These are phyloP conservation scores for Neurospora tetraspora DNA, from an alignment of 495 filamentous ascomycete species.

Conservation along the genomic window DNA sequence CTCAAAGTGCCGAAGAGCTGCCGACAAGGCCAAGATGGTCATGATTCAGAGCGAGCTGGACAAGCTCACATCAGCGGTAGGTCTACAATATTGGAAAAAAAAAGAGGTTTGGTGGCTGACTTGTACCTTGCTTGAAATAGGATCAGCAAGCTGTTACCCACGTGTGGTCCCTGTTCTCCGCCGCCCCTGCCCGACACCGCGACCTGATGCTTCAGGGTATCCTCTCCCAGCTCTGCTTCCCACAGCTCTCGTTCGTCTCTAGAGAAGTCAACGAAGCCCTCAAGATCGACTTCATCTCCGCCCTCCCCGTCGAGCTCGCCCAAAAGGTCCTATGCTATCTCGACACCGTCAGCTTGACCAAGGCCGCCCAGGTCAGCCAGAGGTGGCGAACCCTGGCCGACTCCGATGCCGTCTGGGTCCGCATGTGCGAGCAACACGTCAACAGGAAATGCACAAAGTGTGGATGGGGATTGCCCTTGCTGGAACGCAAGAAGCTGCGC, in stretches of 20 bases:
- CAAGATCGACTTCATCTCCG: constrained; percentile 87
- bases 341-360: constrained; percentile 93
- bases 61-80: constrained; percentile 58
- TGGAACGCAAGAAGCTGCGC: constrained; percentile 79
- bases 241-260: constrained; percentile 87
- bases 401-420: constrained; percentile 96
- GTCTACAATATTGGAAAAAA: neutral
- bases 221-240: constrained; percentile 91
- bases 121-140: neutral
- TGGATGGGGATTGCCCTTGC: constrained; percentile 83
- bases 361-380: constrained; percentile 88
- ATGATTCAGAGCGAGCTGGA: constrained; percentile 82
- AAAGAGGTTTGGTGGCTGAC: neutral
- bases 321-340: constrained; percentile 90
- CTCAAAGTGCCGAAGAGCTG: constrained; percentile 82
- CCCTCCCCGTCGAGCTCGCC: constrained; percentile 80
- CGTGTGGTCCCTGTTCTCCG: constrained; percentile 95
- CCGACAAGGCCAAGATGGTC: constrained; percentile 92
- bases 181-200: constrained; percentile 84
- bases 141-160: constrained; percentile 84
- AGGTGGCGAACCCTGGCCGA: constrained; percentile 82
- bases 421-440: constrained; percentile 97
- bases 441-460: constrained; percentile 95
- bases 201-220: constrained; percentile 94
- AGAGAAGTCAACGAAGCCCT: constrained; percentile 81